Conservation (phyloP, 164 flowering plant genomes). For the Tinospora cordifolia region DNA sequence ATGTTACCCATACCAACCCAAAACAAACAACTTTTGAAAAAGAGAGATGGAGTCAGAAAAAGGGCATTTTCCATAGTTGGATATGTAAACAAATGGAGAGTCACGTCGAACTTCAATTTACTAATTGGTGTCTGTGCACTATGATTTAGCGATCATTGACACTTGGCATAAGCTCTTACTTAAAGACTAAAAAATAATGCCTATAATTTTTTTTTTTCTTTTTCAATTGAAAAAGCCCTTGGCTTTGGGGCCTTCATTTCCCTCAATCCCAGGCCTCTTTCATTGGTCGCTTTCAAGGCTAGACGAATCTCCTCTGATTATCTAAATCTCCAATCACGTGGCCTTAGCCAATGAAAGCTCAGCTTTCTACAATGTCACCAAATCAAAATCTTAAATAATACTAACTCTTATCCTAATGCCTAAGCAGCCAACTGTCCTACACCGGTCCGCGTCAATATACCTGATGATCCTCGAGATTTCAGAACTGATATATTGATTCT, state of each 20-base stretch:
- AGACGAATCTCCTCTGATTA: slow-evolving; percentile 5
- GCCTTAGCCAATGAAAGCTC: slow-evolving; percentile 10
- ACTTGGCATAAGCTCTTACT: slow-evolving; percentile 18
- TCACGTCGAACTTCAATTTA: background rate
- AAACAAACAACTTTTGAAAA: slow-evolving; percentile 2
- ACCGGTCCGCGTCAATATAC: too few relatives aligned
- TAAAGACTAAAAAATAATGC: too few relatives aligned
- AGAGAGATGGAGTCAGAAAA: slow-evolving; percentile 1
- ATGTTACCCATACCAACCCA: background rate
- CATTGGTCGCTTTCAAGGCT: background rate
- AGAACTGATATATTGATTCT: too few relatives aligned
- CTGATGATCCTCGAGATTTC: too few relatives aligned
- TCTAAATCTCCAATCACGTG: slow-evolving; percentile 10
- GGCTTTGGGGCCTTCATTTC: slow-evolving; percentile 2
- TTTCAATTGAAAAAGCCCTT: background rate
- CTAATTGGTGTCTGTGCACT: slow-evolving; percentile 15
- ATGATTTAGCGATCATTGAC: slow-evolving; percentile 49
- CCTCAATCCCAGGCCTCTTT: background rate
- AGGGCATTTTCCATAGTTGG: slow-evolving; percentile 11
- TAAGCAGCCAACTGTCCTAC: too few relatives aligned
- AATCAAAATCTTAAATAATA: background rate
- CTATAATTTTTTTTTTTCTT: too few relatives aligned
- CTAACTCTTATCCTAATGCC: background rate
- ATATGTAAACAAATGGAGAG: slow-evolving; percentile 16
- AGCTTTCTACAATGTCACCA: background rate